Evolutionary conservation across 352 stramenopile species (phyloP).

Genomic region (Globisporangium iwayamae): DNA sequence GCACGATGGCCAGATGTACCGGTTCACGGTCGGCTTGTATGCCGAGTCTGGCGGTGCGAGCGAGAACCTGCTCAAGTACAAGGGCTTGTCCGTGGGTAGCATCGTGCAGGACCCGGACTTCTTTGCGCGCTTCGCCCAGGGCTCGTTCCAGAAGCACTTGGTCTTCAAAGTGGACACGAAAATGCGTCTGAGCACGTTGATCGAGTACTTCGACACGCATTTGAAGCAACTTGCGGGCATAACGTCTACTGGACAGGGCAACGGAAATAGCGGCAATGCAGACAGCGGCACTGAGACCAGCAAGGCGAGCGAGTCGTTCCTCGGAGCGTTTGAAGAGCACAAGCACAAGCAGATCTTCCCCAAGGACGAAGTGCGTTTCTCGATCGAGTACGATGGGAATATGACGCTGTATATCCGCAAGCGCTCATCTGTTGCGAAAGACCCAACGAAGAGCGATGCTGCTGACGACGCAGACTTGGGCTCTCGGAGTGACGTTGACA

Average conservation of each 20-base stretch:
- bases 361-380: conserved; percentile 54
- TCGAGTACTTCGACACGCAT: conserved; percentile 53
- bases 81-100: conserved; percentile 71
- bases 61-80: conserved; percentile 76
- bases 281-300: conserved; percentile 18
- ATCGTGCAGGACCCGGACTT: conserved; percentile 78
- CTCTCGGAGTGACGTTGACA: conserved; percentile 16
- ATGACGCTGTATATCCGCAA: conserved; percentile 47
- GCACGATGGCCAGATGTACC: conserved; percentile 31
- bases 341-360: conserved; percentile 27
- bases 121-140: conserved; percentile 57
- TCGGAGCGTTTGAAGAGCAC: conserved; percentile 29
- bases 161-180: conserved; percentile 61
- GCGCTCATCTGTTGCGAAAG: conserved; percentile 28
- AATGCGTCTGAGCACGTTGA: conserved; percentile 36
- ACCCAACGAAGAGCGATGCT: conserved; percentile 18
- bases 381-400: conserved; percentile 35
- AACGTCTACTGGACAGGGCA: conserved; percentile 2
- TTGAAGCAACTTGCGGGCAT: conserved; percentile 27
- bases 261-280: conserved; percentile 6
- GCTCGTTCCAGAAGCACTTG: conserved; percentile 65
- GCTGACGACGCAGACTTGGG: conserved; percentile 7
- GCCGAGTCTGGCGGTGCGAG: conserved; percentile 55
- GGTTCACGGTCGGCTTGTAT: conserved; percentile 64
- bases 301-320: conserved; percentile 23